Conservation (phyloP, 768 basidiomycete genomes). For the Boletus rubescentipes region DNA sequence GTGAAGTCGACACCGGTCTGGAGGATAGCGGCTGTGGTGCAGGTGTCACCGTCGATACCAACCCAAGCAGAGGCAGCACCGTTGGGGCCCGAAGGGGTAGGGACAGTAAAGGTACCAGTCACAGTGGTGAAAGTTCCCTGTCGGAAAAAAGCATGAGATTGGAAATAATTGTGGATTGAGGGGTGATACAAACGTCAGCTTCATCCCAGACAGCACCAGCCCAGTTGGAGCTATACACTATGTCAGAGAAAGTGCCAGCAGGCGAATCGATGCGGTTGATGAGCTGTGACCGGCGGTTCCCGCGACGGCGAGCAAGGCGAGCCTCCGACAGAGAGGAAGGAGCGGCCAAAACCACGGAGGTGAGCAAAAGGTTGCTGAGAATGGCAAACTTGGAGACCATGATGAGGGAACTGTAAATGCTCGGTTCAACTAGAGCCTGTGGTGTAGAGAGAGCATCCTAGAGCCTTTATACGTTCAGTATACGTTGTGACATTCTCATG, state of each 20-base stretch:
- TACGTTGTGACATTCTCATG: neutral
- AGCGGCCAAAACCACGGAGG: constrained; percentile 14
- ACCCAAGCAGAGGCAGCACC: constrained; percentile 23
- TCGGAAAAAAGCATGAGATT: constrained; percentile 1
- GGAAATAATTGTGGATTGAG: neutral
- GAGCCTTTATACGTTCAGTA: constrained; percentile 14
- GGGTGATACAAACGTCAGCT: constrained; percentile 6
- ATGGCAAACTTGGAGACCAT: constrained; percentile 21
- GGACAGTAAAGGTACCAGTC: constrained; percentile 22
- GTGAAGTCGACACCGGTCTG: constrained; percentile 21
- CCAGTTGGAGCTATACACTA: constrained; percentile 19
- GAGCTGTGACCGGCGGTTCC: constrained; percentile 12
- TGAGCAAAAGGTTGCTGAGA: constrained; percentile 18
- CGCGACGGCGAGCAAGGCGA: constrained; percentile 16
- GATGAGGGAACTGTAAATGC: neutral
- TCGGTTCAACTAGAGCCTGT: neutral
- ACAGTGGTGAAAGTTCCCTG: constrained; percentile 23
- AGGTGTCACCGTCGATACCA: constrained; percentile 23
- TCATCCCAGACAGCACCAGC: constrained; percentile 16
- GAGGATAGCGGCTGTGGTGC: constrained; percentile 13
- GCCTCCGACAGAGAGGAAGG: constrained; percentile 15
- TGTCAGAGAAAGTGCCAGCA: neutral
- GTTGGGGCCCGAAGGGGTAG: constrained; percentile 6
- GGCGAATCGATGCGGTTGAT: neutral
- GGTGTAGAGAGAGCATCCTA: neutral